Percentiles rank a stretch among this genome's conserved stretches.
Conservation (phyloP, 2,329 filamentous ascomycete genomes). For the Fragosphaeria purpurea region DNA sequence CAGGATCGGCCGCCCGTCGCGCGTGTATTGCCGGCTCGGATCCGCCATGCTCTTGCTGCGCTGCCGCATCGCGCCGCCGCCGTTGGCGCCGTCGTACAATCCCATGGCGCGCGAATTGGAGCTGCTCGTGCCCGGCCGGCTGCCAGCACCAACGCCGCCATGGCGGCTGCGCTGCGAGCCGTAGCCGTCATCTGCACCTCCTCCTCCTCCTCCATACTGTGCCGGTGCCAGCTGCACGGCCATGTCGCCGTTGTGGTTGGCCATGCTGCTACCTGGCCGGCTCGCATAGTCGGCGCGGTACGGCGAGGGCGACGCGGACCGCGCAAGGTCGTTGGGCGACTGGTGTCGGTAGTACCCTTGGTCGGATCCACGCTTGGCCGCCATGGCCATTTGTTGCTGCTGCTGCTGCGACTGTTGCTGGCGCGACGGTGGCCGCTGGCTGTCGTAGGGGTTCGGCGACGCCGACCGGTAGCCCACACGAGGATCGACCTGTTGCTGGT, state of each 20-base stretch:
- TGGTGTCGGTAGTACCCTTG: constrained; percentile 42
- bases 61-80: constrained; percentile 35
- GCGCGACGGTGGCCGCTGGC: constrained; percentile 27
- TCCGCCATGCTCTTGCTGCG: constrained; percentile 84
- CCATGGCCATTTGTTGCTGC: constrained; percentile 12
- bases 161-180: constrained; percentile 44
- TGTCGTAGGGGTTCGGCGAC: constrained; percentile 51
- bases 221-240: constrained; percentile 58
- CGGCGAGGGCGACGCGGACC: constrained; percentile 38
- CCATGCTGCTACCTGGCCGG: constrained; percentile 42
- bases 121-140: constrained; percentile 34
- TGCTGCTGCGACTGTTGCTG: constrained; percentile 23
- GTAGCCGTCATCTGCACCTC: constrained; percentile 41
- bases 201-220: constrained; percentile 18
- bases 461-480: constrained; percentile 20
- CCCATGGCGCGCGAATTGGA: constrained; percentile 39
- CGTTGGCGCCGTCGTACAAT: constrained; percentile 44
- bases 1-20: constrained; percentile 76
- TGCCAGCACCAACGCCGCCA: constrained; percentile 21
- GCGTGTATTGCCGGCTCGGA: constrained; percentile 67
- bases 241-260: constrained; percentile 41
- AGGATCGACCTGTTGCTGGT: constrained; percentile 23
- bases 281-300: constrained; percentile 31
- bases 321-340: constrained; percentile 38
- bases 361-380: constrained; percentile 36